phyloP scores from a whole-genome alignment of 2,329 filamentous ascomycete genomes.

The Arthroderma uncinatum region DNA sequence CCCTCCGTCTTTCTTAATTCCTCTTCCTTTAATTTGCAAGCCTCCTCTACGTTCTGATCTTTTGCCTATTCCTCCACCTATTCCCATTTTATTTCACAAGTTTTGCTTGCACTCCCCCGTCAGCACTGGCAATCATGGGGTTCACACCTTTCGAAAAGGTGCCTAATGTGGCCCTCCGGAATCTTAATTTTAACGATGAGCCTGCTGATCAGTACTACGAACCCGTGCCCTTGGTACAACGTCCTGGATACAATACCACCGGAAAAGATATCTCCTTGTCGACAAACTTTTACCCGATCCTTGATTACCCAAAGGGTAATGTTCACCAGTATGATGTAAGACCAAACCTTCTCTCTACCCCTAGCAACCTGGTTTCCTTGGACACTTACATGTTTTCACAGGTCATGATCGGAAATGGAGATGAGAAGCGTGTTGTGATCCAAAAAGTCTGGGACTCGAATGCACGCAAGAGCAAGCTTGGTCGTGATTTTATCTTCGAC shows the following conservation, averaged over 20 bases:
- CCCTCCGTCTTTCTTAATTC: not conserved
- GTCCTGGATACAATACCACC: slow-evolving; percentile 47
- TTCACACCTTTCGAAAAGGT: not conserved
- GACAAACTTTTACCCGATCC: slow-evolving; percentile 68
- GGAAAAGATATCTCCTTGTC: slow-evolving; percentile 46
- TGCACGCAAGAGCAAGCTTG: slow-evolving; percentile 46
- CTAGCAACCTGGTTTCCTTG: not conserved
- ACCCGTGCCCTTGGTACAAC: slow-evolving; percentile 28
- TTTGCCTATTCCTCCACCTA: not conserved
- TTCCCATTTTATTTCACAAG: not conserved
- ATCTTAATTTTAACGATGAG: slow-evolving; percentile 11
- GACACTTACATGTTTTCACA: slow-evolving; percentile 26
- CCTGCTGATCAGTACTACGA: slow-evolving; percentile 15
- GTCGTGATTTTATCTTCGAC: slow-evolving; percentile 61
- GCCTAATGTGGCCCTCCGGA: slow-evolving; percentile 5
- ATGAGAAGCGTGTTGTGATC: slow-evolving; percentile 54
- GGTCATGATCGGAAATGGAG: slow-evolving; percentile 55
- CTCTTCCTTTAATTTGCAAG: not conserved
- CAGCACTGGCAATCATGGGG: not conserved
- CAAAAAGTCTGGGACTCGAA: slow-evolving; percentile 66
- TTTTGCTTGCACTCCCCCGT: not conserved
- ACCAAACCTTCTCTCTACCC: slow-evolving; percentile 16
- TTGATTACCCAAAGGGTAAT: slow-evolving; percentile 45
- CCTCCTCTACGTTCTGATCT: not conserved
- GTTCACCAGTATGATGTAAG: slow-evolving; percentile 81